phyloP scores from a whole-genome alignment of 495 filamentous ascomycete species.

The Hypoxylon fragiforme region DNA sequence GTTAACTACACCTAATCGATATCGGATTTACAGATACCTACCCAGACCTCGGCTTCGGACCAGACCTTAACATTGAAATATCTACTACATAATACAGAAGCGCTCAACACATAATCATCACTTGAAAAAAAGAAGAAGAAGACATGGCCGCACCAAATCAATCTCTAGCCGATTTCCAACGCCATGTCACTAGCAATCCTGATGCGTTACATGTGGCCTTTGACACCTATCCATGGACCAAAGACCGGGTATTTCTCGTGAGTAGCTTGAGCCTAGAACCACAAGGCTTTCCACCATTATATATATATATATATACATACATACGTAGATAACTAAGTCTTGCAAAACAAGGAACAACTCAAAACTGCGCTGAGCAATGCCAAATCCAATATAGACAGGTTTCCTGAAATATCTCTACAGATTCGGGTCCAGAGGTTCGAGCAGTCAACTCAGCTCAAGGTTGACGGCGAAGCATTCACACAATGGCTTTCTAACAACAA shows the following conservation, averaged over 20 bases:
- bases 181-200: slow-evolving; percentile 32
- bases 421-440: slow-evolving; percentile 51
- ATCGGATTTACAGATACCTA: too few species aligned
- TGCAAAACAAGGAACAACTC: slow-evolving; percentile 20
- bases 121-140: background rate
- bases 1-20: too few species aligned
- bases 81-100: too few species aligned
- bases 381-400: slow-evolving; percentile 19
- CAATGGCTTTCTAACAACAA: slow-evolving; percentile 31
- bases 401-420: slow-evolving; percentile 41
- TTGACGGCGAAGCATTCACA: slow-evolving; percentile 45
- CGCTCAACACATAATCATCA: too few species aligned
- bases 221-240: slow-evolving; percentile 39
- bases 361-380: slow-evolving; percentile 13
- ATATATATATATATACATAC: too few species aligned
- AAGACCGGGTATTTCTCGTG: slow-evolving; percentile 41
- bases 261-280: slow-evolving; percentile 11
- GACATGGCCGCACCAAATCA: slow-evolving; percentile 27
- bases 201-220: slow-evolving; percentile 35
- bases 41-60: too few species aligned
- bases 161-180: slow-evolving; percentile 29
- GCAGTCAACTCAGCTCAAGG: slow-evolving; percentile 38
- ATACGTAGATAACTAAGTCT: background rate
- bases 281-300: background rate
- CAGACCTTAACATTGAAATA: too few species aligned